Conservation (phyloP, 1,284 basidiomycete genomes). For the Megacollybia platyphylla region DNA sequence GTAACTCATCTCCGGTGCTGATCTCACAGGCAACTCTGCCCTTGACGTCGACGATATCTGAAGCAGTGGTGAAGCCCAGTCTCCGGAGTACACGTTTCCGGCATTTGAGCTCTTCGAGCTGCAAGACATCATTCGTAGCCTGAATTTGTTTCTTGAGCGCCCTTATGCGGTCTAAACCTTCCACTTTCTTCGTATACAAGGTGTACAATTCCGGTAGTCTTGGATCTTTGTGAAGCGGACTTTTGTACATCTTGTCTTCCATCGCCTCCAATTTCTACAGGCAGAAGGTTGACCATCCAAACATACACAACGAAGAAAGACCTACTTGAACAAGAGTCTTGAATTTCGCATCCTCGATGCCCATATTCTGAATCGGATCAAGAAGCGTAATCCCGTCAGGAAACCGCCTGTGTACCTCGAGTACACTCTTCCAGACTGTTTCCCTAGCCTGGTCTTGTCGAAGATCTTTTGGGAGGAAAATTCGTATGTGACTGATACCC, state of each 20-base stretch:
- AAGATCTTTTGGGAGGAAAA: constrained; percentile 86
- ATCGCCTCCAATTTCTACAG: constrained; percentile 79
- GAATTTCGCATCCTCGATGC: constrained; percentile 92
- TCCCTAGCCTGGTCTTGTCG: constrained; percentile 67
- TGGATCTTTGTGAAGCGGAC: constrained; percentile 64
- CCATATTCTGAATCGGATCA: constrained; percentile 94
- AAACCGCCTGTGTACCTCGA: constrained; percentile 85
- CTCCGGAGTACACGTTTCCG: constrained; percentile 90
- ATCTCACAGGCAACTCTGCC: constrained; percentile 98
- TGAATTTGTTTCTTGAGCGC: constrained; percentile 77
- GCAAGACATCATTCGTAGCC: constrained; percentile 84
- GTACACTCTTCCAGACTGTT: constrained; percentile 80
- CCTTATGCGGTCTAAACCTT: constrained; percentile 59
- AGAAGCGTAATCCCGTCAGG: constrained; percentile 79
- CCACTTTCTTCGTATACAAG: constrained; percentile 69
- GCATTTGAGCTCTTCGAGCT: constrained; percentile 94
- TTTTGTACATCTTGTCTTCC: constrained; percentile 72
- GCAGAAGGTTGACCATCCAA: constrained; percentile 1
- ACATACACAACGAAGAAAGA: constrained; percentile 1
- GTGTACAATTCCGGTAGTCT: constrained; percentile 73
- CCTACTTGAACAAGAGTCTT: constrained; percentile 71
- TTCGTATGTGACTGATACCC: constrained; percentile 76
- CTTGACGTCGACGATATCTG: constrained; percentile 97
- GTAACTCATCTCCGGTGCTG: constrained; percentile 90
- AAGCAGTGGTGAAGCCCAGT: constrained; percentile 78